Conservation (phyloP, 1,139 yeast species). For the Arxiozyma heterogenica region DNA sequence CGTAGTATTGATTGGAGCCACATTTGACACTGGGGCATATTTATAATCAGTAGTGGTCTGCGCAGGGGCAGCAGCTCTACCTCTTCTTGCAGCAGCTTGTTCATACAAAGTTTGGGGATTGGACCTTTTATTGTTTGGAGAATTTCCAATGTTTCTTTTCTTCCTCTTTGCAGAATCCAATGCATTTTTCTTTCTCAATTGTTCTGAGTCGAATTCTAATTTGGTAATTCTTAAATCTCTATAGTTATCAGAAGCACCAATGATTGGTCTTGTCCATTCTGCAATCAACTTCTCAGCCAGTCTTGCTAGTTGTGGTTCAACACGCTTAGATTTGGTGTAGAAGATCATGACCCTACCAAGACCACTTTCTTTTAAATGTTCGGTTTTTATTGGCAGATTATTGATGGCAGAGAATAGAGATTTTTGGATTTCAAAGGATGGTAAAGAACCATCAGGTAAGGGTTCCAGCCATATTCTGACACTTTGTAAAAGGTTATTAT, state of each 20-base stretch:
- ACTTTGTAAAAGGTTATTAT: constrained; percentile 86
- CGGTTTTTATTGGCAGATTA: constrained; percentile 84
- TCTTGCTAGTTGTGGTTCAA: constrained; percentile 78
- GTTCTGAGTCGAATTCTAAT: constrained; percentile 59
- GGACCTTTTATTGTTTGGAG: constrained; percentile 11
- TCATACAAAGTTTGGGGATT: constrained; percentile 48
- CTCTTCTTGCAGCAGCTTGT: constrained; percentile 84
- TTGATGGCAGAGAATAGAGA: constrained; percentile 68
- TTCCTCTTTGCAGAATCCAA: constrained; percentile 27
- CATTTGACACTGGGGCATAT: constrained; percentile 75
- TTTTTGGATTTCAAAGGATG: constrained; percentile 92
- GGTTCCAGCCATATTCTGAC: constrained; percentile 98
- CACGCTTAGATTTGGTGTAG: constrained; percentile 83
- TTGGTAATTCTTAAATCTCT: constrained; percentile 74
- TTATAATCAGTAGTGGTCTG: constrained; percentile 83
- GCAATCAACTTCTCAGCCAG: constrained; percentile 86
- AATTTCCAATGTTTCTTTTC: constrained; percentile 9
- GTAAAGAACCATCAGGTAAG: constrained; percentile 92
- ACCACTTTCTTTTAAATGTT: constrained; percentile 89
- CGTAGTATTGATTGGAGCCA: constrained; percentile 30
- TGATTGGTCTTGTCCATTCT: constrained; percentile 97
- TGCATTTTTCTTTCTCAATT: constrained; percentile 38
- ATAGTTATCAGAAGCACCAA: constrained; percentile 91
- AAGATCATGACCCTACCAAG: constrained; percentile 91
- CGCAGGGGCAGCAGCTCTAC: constrained; percentile 90